These are phyloP conservation scores for Monosporascus sp. DNA, from an alignment of 2,329 filamentous ascomycete species.

Conservation along the genomic window DNA sequence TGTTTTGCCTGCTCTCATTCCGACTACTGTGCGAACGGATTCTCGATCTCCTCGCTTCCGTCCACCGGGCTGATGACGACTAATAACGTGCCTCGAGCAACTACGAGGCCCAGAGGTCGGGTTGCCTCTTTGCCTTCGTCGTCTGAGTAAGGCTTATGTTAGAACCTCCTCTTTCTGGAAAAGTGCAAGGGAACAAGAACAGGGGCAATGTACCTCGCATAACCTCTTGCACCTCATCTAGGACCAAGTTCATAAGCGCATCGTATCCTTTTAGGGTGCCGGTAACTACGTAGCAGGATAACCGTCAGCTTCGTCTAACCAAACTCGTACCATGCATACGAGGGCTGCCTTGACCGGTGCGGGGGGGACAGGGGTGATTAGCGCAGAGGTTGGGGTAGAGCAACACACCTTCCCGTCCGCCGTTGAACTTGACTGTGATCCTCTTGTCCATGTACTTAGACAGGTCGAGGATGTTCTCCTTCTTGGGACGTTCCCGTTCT, in stretches of 20 bases:
- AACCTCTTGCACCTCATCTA: conserved; percentile 89
- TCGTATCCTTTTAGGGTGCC: conserved; percentile 94
- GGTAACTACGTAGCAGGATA: conserved; percentile 52
- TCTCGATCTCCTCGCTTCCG: conserved; percentile 91
- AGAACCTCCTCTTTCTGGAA: not conserved
- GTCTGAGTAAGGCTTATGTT: conserved; percentile 48
- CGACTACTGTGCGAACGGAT: conserved; percentile 78
- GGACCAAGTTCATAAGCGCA: conserved; percentile 93
- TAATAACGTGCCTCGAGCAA: conserved; percentile 85
- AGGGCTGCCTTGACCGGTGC: not conserved
- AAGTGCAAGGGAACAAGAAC: conserved; percentile 16
- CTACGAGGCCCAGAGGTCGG: conserved; percentile 77
- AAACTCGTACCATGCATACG: not conserved
- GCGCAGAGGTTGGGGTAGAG: not conserved
- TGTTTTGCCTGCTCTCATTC: conserved; percentile 33
- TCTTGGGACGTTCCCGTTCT: conserved; percentile 76
- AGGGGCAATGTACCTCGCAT: conserved; percentile 61
- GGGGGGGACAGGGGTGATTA: not conserved
- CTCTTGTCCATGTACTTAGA: conserved; percentile 96
- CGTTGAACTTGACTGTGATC: conserved; percentile 94
- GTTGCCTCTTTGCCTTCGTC: conserved; percentile 86
- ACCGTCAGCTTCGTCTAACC: not conserved
- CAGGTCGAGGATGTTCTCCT: conserved; percentile 96
- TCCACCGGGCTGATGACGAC: conserved; percentile 90
- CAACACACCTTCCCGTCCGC: conserved; percentile 75